Conservation (phyloP, 805 yeast species). For the Hanseniaspora guilliermondii region DNA sequence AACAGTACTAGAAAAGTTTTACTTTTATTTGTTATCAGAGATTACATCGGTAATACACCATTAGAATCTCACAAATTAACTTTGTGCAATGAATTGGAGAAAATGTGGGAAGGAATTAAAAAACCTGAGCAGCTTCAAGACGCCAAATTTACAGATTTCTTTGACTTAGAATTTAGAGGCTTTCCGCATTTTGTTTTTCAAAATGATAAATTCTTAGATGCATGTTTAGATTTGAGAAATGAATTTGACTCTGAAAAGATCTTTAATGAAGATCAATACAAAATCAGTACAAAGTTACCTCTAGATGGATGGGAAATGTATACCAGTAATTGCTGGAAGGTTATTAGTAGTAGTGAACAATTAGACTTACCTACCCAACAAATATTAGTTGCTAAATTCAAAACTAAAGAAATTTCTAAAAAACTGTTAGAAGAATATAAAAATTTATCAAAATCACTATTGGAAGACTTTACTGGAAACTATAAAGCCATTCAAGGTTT, state of each 20-base stretch:
- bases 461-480: constrained; percentile 29
- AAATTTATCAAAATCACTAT: constrained; percentile 22
- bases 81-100: constrained; percentile 53
- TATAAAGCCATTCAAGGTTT: constrained; percentile 37
- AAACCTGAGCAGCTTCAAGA: constrained; percentile 57
- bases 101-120: constrained; percentile 64
- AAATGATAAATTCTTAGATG: constrained; percentile 52
- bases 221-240: constrained; percentile 52
- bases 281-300: constrained; percentile 75
- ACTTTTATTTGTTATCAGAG: constrained; percentile 79
- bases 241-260: constrained; percentile 35
- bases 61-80: constrained; percentile 56
- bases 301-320: constrained; percentile 93
- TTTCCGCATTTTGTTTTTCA: constrained; percentile 78
- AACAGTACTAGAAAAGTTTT: constrained; percentile 46
- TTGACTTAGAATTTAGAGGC: constrained; percentile 71
- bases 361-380: constrained; percentile 95
- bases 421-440: constrained; percentile 38
- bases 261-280: constrained; percentile 39
- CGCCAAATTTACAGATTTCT: constrained; percentile 56
- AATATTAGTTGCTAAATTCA: constrained; percentile 80
- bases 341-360: constrained; percentile 84
- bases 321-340: constrained; percentile 85
- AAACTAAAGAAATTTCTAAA: constrained; percentile 78
- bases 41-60: constrained; percentile 81